These are phyloP conservation scores for Torulaspora delbrueckii DNA, from an alignment of 805 yeast genomes.

Conservation along the genomic window DNA sequence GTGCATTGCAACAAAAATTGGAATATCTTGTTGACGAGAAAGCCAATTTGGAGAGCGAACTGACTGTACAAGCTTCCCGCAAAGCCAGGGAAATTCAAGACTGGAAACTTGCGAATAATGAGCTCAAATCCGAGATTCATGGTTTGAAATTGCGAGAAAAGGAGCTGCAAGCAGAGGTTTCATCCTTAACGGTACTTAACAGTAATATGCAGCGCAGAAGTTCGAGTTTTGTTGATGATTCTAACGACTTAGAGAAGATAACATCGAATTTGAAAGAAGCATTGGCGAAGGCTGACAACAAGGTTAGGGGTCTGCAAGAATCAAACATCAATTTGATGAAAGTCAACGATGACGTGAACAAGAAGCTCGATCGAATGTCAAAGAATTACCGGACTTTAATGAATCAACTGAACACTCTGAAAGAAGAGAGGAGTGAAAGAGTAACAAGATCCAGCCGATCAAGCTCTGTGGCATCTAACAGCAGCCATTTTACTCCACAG, in stretches of 20 bases:
- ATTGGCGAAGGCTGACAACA: conserved; percentile 46
- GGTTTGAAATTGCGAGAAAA: conserved; percentile 38
- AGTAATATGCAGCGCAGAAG: conserved; percentile 28
- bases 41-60: conserved; percentile 51
- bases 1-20: conserved; percentile 53
- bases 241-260: conserved; percentile 32
- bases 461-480: conserved; percentile 34
- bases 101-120: conserved; percentile 40
- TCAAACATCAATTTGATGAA: conserved; percentile 50
- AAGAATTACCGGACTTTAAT: conserved; percentile 64
- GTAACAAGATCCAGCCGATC: conserved; percentile 37
- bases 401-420: conserved; percentile 49
- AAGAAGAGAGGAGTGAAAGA: conserved; percentile 28
- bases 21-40: conserved; percentile 55
- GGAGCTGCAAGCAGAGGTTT: conserved; percentile 28
- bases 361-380: conserved; percentile 63
- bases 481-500: conserved; percentile 9
- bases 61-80: conserved; percentile 45
- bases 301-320: conserved; percentile 52
- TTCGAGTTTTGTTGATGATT: conserved; percentile 25
- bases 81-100: conserved; percentile 67
- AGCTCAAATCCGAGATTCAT: conserved; percentile 37
- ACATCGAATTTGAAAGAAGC: conserved; percentile 47
- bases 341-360: conserved; percentile 60
- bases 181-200: conserved; percentile 32